These are phyloP conservation scores for Pichia deserticola DNA, from an alignment of 805 yeast genomes.

Conservation along the genomic window DNA sequence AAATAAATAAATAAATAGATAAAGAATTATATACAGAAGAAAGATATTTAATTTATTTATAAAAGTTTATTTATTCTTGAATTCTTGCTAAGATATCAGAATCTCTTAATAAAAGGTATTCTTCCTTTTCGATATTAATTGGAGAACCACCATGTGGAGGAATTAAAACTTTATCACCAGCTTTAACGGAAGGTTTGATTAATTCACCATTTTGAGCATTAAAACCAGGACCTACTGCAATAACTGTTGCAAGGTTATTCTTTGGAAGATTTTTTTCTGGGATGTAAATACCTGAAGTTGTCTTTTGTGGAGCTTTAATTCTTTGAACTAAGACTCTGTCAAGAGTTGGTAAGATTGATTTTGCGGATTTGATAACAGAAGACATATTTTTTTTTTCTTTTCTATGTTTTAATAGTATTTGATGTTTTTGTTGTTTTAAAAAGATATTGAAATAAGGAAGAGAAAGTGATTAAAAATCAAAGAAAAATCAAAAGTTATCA, in stretches of 20 bases:
- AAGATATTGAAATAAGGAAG: too few relatives aligned
- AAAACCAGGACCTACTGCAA: conserved; percentile 94
- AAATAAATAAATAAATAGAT: too few relatives aligned
- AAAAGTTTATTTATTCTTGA: conserved; percentile 38
- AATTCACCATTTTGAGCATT: conserved; percentile 67
- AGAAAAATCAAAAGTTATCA: too few relatives aligned
- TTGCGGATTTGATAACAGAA: conserved; percentile 68
- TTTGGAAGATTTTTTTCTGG: conserved; percentile 96
- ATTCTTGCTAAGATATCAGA: conserved; percentile 92
- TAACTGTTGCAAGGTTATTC: conserved; percentile 83
- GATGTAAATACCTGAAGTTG: conserved; percentile 86
- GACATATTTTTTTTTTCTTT: neutral
- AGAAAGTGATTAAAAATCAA: too few relatives aligned
- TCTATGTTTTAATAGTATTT: neutral
- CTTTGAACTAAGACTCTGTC: conserved; percentile 97
- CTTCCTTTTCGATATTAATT: conserved; percentile 70
- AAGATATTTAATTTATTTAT: neutral
- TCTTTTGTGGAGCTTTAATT: conserved; percentile 81
- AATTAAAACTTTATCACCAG: conserved; percentile 91
- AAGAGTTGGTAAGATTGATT: conserved; percentile 82
- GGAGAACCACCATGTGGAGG: conserved; percentile 92
- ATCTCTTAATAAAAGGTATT: conserved; percentile 66
- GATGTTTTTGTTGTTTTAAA: too few relatives aligned
- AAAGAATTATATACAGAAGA: conserved; percentile 1
- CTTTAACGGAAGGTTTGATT: conserved; percentile 65